Evolutionary conservation across 768 basidiomycete species (phyloP).

Genomic region (Trametes cinnabarina): DNA sequence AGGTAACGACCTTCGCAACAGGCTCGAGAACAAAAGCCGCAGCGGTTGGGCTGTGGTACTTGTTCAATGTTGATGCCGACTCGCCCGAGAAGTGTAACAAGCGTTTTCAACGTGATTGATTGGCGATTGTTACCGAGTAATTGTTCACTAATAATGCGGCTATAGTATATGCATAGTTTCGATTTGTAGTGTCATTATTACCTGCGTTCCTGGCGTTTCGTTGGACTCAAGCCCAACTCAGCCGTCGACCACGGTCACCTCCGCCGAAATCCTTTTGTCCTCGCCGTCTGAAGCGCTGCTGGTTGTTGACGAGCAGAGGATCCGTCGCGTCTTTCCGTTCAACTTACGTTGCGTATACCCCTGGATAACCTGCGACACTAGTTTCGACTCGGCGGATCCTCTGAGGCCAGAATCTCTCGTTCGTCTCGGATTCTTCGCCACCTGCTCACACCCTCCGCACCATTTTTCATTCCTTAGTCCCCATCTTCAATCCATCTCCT

Average conservation of each 20-base stretch:
- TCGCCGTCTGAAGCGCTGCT: constrained; percentile 16
- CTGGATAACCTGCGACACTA: constrained; percentile 38
- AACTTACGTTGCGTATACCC: constrained; percentile 45
- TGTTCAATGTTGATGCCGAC: no score
- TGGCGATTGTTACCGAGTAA: constrained; percentile 7
- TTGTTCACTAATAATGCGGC: not conserved
- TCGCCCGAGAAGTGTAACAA: not conserved
- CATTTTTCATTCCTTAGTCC: constrained; percentile 25
- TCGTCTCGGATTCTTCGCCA: constrained; percentile 19
- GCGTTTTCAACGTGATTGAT: not conserved
- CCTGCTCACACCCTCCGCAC: constrained; percentile 19
- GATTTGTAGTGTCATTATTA: not conserved
- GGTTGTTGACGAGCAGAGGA: constrained; percentile 34
- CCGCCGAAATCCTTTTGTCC: constrained; percentile 16
- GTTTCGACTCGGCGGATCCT: constrained; percentile 55
- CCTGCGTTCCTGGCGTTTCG: not conserved
- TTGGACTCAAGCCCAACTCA: constrained; percentile 13
- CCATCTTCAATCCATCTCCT: not conserved
- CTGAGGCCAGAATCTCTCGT: constrained; percentile 24
- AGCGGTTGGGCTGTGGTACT: no score
- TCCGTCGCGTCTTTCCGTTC: constrained; percentile 48
- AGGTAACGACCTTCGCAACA: not conserved
- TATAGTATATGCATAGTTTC: not conserved
- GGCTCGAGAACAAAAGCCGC: not conserved
- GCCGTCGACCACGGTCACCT: constrained; percentile 7